Percentiles rank a stretch among this genome's conserved stretches.
Conservation (phyloP, 164 flowering plant species). For the Umbilicus rupestris region DNA sequence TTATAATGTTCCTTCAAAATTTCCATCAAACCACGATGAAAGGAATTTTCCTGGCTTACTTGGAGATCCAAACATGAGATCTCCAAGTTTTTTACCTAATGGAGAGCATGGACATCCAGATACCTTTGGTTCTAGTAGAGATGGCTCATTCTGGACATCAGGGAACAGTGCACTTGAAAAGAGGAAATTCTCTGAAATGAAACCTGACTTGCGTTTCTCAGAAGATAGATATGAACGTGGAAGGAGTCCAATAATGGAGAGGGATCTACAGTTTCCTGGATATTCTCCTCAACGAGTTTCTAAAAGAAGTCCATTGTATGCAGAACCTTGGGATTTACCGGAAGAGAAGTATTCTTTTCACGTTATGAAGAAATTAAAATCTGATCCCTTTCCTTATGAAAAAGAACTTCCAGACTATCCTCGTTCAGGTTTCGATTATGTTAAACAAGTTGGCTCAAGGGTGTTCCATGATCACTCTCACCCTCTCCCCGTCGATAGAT, state of each 20-base stretch:
- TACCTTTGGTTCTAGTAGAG: slow-evolving; percentile 27
- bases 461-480: slow-evolving; percentile 29
- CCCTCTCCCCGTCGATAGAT: slow-evolving; percentile 27
- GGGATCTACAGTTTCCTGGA: slow-evolving; percentile 28
- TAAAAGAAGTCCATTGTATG: slow-evolving; percentile 28
- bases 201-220: slow-evolving; percentile 26
- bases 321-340: slow-evolving; percentile 66
- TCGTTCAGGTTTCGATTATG: slow-evolving; percentile 39
- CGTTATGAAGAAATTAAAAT: slow-evolving; percentile 60
- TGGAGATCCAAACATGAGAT: slow-evolving; percentile 29
- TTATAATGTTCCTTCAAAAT: slow-evolving; percentile 27
- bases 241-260: slow-evolving; percentile 40
- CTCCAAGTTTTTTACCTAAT: slow-evolving; percentile 35
- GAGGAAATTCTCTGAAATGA: slow-evolving; percentile 29
- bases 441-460: slow-evolving; percentile 27
- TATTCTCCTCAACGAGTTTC: slow-evolving; percentile 34
- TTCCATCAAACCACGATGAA: slow-evolving; percentile 31
- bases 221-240: slow-evolving; percentile 32
- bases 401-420: slow-evolving; percentile 74
- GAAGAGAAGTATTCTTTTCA: slow-evolving; percentile 42
- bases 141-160: slow-evolving; percentile 24
- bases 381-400: slow-evolving; percentile 34
- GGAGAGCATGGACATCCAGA: slow-evolving; percentile 42
- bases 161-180: slow-evolving; percentile 33
- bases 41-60: slow-evolving; percentile 25